These are phyloP conservation scores for Mycosphaerelloides madeirae DNA, from an alignment of 2,329 filamentous ascomycete species.

Conservation along the genomic window DNA sequence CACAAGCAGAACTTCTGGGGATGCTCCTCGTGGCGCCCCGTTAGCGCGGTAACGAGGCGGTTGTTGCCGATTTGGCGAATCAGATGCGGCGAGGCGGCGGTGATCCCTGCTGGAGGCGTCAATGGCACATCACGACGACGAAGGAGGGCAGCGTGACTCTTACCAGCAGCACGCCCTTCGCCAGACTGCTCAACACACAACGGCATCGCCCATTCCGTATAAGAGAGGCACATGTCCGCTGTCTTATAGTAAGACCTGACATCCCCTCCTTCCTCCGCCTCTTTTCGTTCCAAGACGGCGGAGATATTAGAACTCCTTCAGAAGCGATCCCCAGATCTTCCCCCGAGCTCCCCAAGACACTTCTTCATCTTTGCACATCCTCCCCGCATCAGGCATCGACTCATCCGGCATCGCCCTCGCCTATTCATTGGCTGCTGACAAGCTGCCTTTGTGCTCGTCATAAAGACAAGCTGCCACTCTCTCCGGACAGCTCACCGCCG, in stretches of 20 bases:
- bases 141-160: not conserved
- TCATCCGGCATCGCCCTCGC: conserved; percentile 1
- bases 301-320: not conserved
- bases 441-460: not conserved
- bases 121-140: not conserved
- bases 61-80: not conserved
- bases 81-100: no score
- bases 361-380: not conserved
- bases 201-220: not conserved
- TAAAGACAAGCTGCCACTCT: conserved; percentile 4
- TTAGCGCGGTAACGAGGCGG: not conserved
- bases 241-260: not conserved
- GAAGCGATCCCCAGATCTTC: not conserved
- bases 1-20: not conserved
- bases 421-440: conserved; percentile 5
- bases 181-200: not conserved
- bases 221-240: not conserved
- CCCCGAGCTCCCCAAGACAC: conserved; percentile 5
- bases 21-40: not conserved
- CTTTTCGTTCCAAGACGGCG: not conserved
- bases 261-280: not conserved
- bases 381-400: conserved; percentile 2
- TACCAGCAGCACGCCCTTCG: not conserved
- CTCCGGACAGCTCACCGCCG: conserved; percentile 5
- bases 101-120: conserved; percentile 1